These are phyloP conservation scores for Casuarina glauca DNA, from an alignment of 306 rosid genomes.

Conservation along the genomic window DNA sequence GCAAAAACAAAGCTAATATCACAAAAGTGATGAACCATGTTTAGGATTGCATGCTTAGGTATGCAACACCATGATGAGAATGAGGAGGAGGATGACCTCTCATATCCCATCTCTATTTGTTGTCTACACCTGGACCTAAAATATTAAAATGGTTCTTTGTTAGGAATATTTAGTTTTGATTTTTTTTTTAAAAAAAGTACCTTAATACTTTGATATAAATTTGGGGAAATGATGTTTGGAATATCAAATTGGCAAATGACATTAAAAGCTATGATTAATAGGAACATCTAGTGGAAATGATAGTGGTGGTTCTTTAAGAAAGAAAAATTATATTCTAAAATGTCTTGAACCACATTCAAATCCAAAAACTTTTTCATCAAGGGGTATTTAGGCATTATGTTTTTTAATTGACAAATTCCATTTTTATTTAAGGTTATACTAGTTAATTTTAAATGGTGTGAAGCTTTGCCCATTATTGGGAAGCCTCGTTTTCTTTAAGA, in stretches of 20 bases:
- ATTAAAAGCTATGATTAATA: background rate
- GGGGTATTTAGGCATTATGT: slow-evolving; percentile 15
- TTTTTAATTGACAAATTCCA: slow-evolving; percentile 28
- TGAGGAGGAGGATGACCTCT: no score
- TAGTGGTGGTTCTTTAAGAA: background rate
- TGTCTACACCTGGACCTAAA: no score
- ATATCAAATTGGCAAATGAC: background rate
- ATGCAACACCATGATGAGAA: no score
- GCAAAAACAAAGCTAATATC: no score
- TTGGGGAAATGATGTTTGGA: slow-evolving; percentile 9
- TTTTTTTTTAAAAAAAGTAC: no score
- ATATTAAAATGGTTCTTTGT: no score
- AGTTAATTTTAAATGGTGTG: slow-evolving; percentile 23
- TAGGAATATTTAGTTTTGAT: no score
- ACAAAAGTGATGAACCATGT: no score
- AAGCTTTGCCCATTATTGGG: slow-evolving; percentile 20
- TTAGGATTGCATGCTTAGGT: no score
- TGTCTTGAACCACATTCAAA: slow-evolving; percentile 14
- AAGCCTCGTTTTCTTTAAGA: slow-evolving; percentile 7
- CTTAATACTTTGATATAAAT: background rate
- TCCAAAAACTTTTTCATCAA: slow-evolving; percentile 2
- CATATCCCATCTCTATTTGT: no score
- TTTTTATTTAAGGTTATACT: slow-evolving; percentile 19
- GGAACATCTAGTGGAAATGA: background rate
- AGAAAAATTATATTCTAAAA: background rate